phyloP scores from a whole-genome alignment of 805 yeast genomes.

The Ogataea henricii region DNA sequence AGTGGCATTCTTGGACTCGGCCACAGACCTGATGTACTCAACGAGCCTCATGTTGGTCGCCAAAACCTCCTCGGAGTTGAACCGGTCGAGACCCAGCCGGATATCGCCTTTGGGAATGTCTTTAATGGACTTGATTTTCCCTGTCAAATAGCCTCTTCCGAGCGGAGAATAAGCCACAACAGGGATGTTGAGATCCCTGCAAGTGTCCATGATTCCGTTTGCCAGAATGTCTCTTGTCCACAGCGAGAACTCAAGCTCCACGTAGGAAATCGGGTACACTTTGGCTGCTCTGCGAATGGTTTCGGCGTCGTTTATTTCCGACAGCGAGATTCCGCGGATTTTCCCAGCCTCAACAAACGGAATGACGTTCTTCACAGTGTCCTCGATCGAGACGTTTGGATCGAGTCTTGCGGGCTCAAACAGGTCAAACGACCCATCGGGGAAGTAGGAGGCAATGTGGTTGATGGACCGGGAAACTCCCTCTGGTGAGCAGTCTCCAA shows the following conservation, averaged over 20 bases:
- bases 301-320: conserved; percentile 64
- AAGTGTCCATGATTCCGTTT: conserved; percentile 64
- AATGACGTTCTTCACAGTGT: conserved; percentile 56
- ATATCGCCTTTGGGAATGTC: conserved; percentile 61
- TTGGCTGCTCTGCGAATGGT: conserved; percentile 61
- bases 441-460: conserved; percentile 38
- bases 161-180: conserved; percentile 83
- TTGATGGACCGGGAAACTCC: conserved; percentile 50
- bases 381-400: conserved; percentile 54
- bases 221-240: conserved; percentile 60
- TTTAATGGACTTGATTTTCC: conserved; percentile 45
- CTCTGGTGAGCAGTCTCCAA: conserved; percentile 54
- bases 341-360: conserved; percentile 63
- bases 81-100: conserved; percentile 54
- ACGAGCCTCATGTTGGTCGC: conserved; percentile 53
- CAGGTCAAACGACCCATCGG: conserved; percentile 25
- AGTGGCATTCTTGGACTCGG: conserved; percentile 47
- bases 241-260: conserved; percentile 79
- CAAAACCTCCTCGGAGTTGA: conserved; percentile 53
- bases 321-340: conserved; percentile 70
- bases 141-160: conserved; percentile 77
- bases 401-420: conserved; percentile 79
- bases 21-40: conserved; percentile 49
- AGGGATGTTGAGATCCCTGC: conserved; percentile 61
- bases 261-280: conserved; percentile 60